These are phyloP conservation scores for Hymenoscyphus scutula DNA, from an alignment of 2,329 filamentous ascomycete genomes.

Conservation along the genomic window DNA sequence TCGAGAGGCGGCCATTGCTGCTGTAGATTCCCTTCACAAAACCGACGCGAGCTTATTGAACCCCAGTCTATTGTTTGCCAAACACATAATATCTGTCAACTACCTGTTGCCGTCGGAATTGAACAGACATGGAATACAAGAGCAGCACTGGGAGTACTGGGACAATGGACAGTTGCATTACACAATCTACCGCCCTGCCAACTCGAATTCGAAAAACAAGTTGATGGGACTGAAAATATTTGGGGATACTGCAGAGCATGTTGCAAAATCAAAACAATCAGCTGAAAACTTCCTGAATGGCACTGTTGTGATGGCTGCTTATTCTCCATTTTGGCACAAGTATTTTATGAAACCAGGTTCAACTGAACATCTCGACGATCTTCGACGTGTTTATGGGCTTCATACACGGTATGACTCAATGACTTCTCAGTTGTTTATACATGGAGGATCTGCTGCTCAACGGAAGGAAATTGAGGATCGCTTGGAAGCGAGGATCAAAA, in stretches of 20 bases:
- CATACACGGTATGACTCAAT: not conserved
- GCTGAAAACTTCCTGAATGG: not conserved
- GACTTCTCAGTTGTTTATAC: not conserved
- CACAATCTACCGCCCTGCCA: not conserved
- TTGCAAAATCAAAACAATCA: not conserved
- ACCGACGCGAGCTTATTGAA: not conserved
- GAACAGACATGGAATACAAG: not conserved
- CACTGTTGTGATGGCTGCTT: not conserved
- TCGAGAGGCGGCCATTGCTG: not conserved
- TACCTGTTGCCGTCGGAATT: not conserved
- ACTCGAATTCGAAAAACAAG: not conserved
- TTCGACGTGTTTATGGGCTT: not conserved
- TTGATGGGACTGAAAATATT: not conserved
- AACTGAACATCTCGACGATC: not conserved
- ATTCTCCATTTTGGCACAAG: not conserved
- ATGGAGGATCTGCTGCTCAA: not conserved
- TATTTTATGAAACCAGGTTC: not conserved
- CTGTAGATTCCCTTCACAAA: not conserved
- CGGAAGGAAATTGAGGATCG: not conserved
- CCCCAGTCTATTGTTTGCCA: not conserved
- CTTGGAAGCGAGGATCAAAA: not conserved
- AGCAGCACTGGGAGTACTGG: not conserved
- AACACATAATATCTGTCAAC: not conserved
- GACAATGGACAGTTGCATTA: not conserved
- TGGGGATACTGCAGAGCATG: not conserved